A percentile compares a stretch with the other conserved stretches of the same genome.
Evolutionary conservation across 176 grass and related monocot genomes (phyloP).

Genomic region (Puccinellia tenuiflora): DNA sequence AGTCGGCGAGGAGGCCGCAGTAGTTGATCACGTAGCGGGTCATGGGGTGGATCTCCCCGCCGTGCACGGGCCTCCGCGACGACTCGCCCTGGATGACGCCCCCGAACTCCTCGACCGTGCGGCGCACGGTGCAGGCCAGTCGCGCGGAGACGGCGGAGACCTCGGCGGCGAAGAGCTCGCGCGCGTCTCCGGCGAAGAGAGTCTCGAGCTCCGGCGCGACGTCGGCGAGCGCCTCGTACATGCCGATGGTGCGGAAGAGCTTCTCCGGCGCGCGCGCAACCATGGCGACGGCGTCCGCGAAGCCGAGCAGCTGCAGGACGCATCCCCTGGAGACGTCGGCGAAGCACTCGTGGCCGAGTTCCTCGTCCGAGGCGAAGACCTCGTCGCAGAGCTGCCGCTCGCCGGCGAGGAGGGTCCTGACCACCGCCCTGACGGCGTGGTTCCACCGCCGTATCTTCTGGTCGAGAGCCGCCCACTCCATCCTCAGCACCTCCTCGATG

Average conservation of each 20-base stretch:
- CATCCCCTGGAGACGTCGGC: conserved; percentile 55
- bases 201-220: conserved; percentile 39
- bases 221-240: conserved; percentile 76
- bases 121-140: conserved; percentile 44
- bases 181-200: conserved; percentile 42
- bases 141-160: conserved; percentile 23
- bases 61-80: conserved; percentile 41
- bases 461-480: conserved; percentile 68
- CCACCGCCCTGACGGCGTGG: conserved; percentile 38
- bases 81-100: conserved; percentile 50
- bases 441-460: conserved; percentile 69
- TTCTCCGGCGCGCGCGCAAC: conserved; percentile 49
- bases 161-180: conserved; percentile 49
- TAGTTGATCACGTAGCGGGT: conserved; percentile 92
- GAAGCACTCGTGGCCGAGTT: conserved; percentile 69
- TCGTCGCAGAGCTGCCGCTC: conserved; percentile 57
- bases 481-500: conserved; percentile 68
- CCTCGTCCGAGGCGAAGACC: conserved; percentile 38
- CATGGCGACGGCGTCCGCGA: conserved; percentile 66
- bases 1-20: conserved; percentile 65
- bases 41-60: conserved; percentile 84
- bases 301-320: conserved; percentile 72
- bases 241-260: conserved; percentile 66
- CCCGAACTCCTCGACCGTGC: conserved; percentile 59
- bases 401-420: conserved; percentile 39